Base-by-base conservation (phyloP, 2,329 filamentous ascomycete genomes). In the Aspergillus candidus region DNA sequence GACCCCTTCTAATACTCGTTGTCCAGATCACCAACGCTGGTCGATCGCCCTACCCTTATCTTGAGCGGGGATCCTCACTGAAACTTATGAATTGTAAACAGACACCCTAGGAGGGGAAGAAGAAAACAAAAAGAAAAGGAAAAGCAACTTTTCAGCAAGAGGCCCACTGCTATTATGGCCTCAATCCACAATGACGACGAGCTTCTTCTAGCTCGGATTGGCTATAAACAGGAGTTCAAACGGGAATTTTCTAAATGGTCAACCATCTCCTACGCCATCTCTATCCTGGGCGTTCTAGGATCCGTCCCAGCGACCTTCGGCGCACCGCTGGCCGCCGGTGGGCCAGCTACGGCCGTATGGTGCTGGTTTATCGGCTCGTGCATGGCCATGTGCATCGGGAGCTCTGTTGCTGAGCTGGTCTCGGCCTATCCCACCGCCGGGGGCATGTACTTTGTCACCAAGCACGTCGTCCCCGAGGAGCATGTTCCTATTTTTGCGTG, bases 391-490 rank as follows among this genome's bases (percentile, higher is more conserved):
- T 78, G 77, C 50, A 83, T 83, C 53, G 78, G 78, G 11, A 79
- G 75, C 52, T 82, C 78, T 45, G 80, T 83, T n/a, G 75, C 80
- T 35, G 80, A 83, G 61, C 63, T 83, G 41, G 79, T 83, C 22
- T 83, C 79, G 6, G 80, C 79, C 29, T 83, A 83, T 63, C 80
- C 80, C 30, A 84, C 80, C 2, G 79, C 79, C 2, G 80, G 80
- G 14, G 80, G 80, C 3, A 83, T 84, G 78, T 83, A 83, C 61
- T 84, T 82, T 58, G 79, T 82, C 30, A 81, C 78, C 8, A 83
- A 83, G 54, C 75, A 80, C 56, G 79, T 83, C 30, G 79, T 83
- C 2, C 79, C 79, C 7, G 66, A 71, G 12, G 72, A 79, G 43
- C 74, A 81, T 56, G 78, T 82, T 27, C 75, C 80, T 2, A 73